Percentiles rank a stretch among this genome's conserved stretches.
These are phyloP conservation scores for Candida koratica DNA, from an alignment of 805 yeast genomes.

Conservation along the genomic window DNA sequence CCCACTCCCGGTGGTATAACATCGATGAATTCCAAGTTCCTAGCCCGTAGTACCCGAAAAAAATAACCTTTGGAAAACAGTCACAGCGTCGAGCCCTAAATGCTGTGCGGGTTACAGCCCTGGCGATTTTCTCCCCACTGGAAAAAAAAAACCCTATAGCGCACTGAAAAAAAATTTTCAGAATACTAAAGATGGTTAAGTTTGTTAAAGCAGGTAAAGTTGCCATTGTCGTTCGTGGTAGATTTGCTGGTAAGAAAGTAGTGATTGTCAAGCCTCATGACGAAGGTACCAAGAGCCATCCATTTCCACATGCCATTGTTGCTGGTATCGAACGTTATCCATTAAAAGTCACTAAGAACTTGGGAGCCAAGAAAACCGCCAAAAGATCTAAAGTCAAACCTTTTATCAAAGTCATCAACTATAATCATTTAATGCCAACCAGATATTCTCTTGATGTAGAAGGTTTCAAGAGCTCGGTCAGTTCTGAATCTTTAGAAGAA, in stretches of 20 bases:
- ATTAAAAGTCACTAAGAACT: constrained; percentile 89
- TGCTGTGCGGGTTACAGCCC: neutral
- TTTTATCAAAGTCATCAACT: constrained; percentile 97
- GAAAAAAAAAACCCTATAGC: constrained; percentile 3
- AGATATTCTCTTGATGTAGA: constrained; percentile 98
- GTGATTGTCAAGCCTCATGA: constrained; percentile 98
- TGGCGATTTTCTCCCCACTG: constrained; percentile 1
- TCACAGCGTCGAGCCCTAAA: constrained; percentile 3
- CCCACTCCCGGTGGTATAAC: constrained; percentile 32
- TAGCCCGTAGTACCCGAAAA: constrained; percentile 53
- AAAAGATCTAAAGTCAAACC: constrained; percentile 99
- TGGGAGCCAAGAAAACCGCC: constrained; percentile 94
- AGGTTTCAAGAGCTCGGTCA: constrained; percentile 83
- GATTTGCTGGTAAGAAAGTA: constrained; percentile 99
- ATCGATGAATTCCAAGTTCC: constrained; percentile 55
- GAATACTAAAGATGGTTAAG: constrained; percentile 72
- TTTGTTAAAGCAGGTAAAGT: constrained; percentile 99
- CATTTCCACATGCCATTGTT: constrained; percentile 98
- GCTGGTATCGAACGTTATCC: constrained; percentile 99
- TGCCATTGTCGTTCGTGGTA: constrained; percentile 99
- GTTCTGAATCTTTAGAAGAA: constrained; percentile 93
- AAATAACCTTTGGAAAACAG: constrained; percentile 18
- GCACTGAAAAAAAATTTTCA: constrained; percentile 15
- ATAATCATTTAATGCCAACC: constrained; percentile 99
- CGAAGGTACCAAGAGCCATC: constrained; percentile 98